Base-by-base conservation (phyloP, 139 green algal genomes). In the Chlorella sorokiniana region DNA sequence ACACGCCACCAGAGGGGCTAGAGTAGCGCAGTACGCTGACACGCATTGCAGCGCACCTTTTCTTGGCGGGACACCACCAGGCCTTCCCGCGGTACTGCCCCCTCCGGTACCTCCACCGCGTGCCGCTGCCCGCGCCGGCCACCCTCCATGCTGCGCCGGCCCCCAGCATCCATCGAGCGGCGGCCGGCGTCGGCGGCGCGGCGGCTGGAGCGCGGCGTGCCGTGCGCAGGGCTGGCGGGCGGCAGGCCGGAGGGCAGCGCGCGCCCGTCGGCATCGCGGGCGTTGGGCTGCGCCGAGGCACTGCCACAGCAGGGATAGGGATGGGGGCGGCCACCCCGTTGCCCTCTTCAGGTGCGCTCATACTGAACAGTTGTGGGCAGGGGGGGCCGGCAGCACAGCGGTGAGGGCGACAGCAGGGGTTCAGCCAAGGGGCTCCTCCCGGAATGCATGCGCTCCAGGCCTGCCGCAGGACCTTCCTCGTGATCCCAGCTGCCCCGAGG, bases 1-100 rank as follows among this genome's bases (percentile, higher is more conserved):
- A 59, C 48, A 59, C n/a, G 48, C 48, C 16, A 59, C 48, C 48
- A 59, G 16, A 25, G 48, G 14, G 11, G 48, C 16, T 59, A 25
- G 11, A 11, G 48, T 16, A 59, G 48, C 48, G 16, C 48, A 59
- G 48, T n/a, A 25, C 48, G 11, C 48, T 56, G 48, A 11, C 14
- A 4, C 3, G 7, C 41, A 38, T 18, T 5, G 69, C 69, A 35
- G 31, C 78, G 8, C 68, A 84, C 79, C 68, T 79, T 83, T 4
- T 81, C 78, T 20, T 85, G 78, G 31, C 70, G 83, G 31, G 71
- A 73, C 6, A 85, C 78, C 23, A 88, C 83, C 22, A 84, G 29
- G 0, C 83, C 83, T 40, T 75, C 54, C 14, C 52, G 52, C 31
- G 33, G 42, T 35, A 56, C 44, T 5, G 81, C 81, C n/a, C 64